Percentiles rank a stretch among this genome's conserved stretches.
phyloP scores from a whole-genome alignment of 495 filamentous ascomycete genomes.

The Penicillium crystallinum region DNA sequence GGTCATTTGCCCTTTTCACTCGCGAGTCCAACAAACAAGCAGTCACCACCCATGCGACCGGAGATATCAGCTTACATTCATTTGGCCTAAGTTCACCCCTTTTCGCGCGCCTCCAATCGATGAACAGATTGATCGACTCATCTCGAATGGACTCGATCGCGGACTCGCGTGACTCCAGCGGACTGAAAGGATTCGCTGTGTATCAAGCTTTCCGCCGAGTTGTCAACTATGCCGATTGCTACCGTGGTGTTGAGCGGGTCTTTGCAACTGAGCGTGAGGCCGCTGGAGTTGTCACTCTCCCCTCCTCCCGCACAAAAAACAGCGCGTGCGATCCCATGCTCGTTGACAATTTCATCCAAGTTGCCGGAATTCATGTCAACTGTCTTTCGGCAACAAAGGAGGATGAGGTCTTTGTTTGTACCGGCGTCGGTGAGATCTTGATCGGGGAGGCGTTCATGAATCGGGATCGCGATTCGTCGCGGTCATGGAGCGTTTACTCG shows the following conservation, averaged over 20 bases:
- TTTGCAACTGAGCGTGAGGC: conserved; percentile 23
- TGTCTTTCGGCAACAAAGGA: conserved; percentile 12
- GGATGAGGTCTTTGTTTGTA: conserved; percentile 28
- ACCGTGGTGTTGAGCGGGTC: conserved; percentile 30
- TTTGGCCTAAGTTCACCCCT: background rate
- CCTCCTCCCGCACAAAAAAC: background rate
- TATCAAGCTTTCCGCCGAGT: conserved; percentile 29
- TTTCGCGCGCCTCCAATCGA: background rate
- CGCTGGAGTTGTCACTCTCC: conserved; percentile 20
- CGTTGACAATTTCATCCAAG: conserved; percentile 38
- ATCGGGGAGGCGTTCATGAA: background rate
- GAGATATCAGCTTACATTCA: background rate
- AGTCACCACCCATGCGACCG: background rate
- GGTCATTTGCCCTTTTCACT: background rate
- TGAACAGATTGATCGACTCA: background rate
- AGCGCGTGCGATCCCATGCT: conserved; percentile 16
- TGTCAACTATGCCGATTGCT: conserved; percentile 32
- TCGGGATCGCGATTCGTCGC: background rate
- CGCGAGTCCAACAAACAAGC: background rate
- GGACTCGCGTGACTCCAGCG: background rate
- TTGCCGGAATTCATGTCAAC: conserved; percentile 39
- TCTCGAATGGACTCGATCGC: background rate
- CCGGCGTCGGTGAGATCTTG: conserved; percentile 5
- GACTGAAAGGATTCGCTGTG: conserved; percentile 18
- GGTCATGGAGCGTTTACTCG: conserved; percentile 10